A percentile compares a stretch with the other conserved stretches of the same genome.
phyloP scores from a whole-genome alignment of 2,329 filamentous ascomycete genomes.

The Pyrenophora teres region DNA sequence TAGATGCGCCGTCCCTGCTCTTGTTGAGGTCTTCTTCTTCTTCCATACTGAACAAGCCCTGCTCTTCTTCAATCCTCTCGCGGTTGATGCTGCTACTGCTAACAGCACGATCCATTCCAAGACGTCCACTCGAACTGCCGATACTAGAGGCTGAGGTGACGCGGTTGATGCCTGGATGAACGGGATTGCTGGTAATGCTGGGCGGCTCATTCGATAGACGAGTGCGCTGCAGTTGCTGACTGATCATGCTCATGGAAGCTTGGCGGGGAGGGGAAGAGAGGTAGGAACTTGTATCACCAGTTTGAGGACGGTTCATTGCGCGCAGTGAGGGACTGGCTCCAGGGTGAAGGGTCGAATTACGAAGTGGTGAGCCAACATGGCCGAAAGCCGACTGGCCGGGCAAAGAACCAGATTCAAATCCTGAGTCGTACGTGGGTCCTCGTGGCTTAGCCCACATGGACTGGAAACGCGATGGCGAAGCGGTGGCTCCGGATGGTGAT shows the following conservation, averaged over 20 bases:
- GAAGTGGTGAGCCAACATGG: conserved; percentile 68
- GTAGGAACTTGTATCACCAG: conserved; percentile 56
- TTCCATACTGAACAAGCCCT: conserved; percentile 51
- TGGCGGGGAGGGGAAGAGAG: conserved; percentile 62
- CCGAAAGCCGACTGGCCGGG: conserved; percentile 56
- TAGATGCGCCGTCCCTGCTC: conserved; percentile 41
- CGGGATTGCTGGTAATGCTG: conserved; percentile 29
- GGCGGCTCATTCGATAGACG: conserved; percentile 45
- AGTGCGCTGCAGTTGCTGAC: conserved; percentile 59
- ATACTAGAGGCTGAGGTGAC: conserved; percentile 43
- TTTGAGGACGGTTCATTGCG: conserved; percentile 54
- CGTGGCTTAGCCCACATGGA: conserved; percentile 59
- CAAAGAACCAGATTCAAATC: conserved; percentile 40
- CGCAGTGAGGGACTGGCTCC: conserved; percentile 57
- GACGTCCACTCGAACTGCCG: conserved; percentile 35
- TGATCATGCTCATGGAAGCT: conserved; percentile 65
- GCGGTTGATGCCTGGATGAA: conserved; percentile 71
- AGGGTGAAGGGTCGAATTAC: conserved; percentile 61
- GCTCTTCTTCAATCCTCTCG: conserved; percentile 50
- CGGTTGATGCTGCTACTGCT: conserved; percentile 49
- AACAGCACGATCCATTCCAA: conserved; percentile 46
- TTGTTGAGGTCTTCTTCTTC: conserved; percentile 46
- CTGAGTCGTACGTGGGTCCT: conserved; percentile 55
- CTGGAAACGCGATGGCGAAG: conserved; percentile 67
- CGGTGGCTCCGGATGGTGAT: conserved; percentile 57